Evolutionary conservation across 805 yeast genomes (phyloP).

Genomic region (Jamesozyma lodderae): DNA sequence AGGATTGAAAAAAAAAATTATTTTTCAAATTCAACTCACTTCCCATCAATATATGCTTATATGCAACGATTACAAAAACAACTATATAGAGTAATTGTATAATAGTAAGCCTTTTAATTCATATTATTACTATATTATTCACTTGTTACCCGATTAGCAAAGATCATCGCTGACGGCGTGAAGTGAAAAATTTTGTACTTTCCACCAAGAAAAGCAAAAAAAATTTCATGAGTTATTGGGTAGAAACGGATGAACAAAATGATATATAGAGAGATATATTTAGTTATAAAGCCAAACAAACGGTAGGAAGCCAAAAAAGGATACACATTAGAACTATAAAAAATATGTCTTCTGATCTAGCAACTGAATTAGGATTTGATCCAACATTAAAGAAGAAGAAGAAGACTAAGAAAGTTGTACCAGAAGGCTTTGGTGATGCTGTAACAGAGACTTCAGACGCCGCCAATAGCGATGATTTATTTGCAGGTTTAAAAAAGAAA

Average conservation of each 20-base stretch:
- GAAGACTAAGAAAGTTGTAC: slow-evolving; percentile 48
- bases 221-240: too few relatives aligned
- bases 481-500: slow-evolving; percentile 77
- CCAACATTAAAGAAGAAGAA: slow-evolving; percentile 71
- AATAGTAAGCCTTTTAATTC: not conserved
- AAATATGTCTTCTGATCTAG: slow-evolving; percentile 30
- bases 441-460: slow-evolving; percentile 25
- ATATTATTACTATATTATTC: not conserved
- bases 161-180: not conserved
- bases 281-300: too few relatives aligned
- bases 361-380: slow-evolving; percentile 52
- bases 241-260: too few relatives aligned
- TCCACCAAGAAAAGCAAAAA: not conserved
- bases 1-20: not conserved
- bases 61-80: not conserved
- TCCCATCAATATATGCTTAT: not conserved
- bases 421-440: slow-evolving; percentile 33
- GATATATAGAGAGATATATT: too few relatives aligned
- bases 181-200: not conserved
- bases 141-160: not conserved
- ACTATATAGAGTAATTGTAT: not conserved
- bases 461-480: slow-evolving; percentile 48
- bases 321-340: too few relatives aligned
- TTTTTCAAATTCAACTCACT: not conserved
- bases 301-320: too few relatives aligned